Percentiles rank a stretch among this genome's conserved stretches.
phyloP scores from a whole-genome alignment of 164 flowering plant genomes.

The Vitis rupestris region DNA sequence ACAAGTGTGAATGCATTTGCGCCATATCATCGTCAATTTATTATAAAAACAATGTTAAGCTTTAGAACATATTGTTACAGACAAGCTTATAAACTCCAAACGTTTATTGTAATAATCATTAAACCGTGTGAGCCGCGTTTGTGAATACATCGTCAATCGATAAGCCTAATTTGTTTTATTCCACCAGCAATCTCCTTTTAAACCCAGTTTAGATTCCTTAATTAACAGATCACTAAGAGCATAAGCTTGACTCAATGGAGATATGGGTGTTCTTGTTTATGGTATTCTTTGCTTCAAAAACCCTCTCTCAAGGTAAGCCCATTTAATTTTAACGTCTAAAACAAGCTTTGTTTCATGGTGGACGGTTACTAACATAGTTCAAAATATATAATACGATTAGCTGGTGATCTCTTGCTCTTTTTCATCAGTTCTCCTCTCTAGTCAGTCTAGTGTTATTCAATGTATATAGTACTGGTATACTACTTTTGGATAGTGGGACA shows the following conservation, averaged over 20 bases:
- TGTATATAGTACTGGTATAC: no score
- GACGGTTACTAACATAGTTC: neutral
- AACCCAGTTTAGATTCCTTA: neutral
- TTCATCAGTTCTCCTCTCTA: no score
- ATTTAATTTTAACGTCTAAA: neutral
- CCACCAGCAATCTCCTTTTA: neutral
- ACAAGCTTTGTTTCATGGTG: neutral
- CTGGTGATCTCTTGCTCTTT: neutral
- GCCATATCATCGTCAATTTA: neutral
- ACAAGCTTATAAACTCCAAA: neutral
- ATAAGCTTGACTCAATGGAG: neutral
- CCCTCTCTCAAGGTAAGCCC: neutral
- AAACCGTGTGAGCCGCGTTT: neutral
- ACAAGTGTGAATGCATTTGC: constrained; percentile 1
- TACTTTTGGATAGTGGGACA: no score
- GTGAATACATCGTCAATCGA: neutral
- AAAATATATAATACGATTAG: no score
- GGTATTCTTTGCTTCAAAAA: neutral
- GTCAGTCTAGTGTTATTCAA: no score
- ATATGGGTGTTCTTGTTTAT: neutral
- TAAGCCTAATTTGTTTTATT: neutral
- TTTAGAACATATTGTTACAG: neutral
- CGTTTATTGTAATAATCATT: neutral
- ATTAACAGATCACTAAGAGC: neutral
- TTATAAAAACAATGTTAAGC: neutral